These are phyloP conservation scores for Collariella sp. DNA, from an alignment of 495 filamentous ascomycete genomes.

Conservation along the genomic window DNA sequence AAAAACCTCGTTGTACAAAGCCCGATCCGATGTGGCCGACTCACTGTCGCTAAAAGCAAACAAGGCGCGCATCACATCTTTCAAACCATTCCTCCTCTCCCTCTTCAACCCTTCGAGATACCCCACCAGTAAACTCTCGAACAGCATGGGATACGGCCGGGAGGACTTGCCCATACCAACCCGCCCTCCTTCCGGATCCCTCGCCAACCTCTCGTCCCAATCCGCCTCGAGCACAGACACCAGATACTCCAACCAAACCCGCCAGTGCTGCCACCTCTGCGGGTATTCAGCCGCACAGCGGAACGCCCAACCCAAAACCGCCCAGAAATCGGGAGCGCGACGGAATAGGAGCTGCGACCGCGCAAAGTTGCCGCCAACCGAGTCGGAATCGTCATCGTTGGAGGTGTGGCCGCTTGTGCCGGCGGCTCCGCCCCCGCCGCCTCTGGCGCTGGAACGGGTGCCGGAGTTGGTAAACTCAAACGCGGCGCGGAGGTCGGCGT, in stretches of 20 bases:
- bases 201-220: conserved; percentile 48
- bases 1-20: conserved; percentile 43
- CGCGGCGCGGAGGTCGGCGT: conserved; percentile 33
- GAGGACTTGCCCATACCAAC: background rate
- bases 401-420: conserved; percentile 8
- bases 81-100: conserved; percentile 23
- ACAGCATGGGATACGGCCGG: conserved; percentile 21
- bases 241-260: conserved; percentile 71
- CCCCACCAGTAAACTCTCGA: conserved; percentile 21
- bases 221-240: conserved; percentile 69
- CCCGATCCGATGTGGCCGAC: conserved; percentile 23
- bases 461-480: conserved; percentile 23
- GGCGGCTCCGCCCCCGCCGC: conserved; percentile 9
- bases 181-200: conserved; percentile 19
- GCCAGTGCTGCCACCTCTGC: conserved; percentile 76
- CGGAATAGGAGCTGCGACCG: conserved; percentile 60
- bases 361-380: conserved; percentile 47
- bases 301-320: conserved; percentile 84
- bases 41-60: conserved; percentile 32
- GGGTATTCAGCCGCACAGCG: conserved; percentile 69
- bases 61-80: conserved; percentile 36
- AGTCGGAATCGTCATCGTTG: conserved; percentile 28
- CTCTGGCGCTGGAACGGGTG: background rate
- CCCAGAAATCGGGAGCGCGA: conserved; percentile 78
- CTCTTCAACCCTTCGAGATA: conserved; percentile 28